Evolutionary conservation across 192 early-diverging fungal genomes (phyloP), one percentile per base, ranked within the genome.

Genomic region (Backusella circina): DNA sequence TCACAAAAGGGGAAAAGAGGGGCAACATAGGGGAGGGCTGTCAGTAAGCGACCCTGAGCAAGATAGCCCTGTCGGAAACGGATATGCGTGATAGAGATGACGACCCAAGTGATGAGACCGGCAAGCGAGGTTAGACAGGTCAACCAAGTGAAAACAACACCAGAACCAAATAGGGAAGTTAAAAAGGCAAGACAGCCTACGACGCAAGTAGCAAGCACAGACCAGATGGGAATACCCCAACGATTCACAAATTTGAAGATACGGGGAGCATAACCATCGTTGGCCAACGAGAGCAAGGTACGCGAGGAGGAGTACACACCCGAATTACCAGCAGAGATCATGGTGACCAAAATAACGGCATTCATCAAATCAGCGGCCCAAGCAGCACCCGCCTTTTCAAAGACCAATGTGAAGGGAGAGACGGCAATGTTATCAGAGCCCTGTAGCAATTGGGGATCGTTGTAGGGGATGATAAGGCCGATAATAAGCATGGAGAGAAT

Each of bases 291-390:
- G 82, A 93, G 85, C 47, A 97, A 81, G 28, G 93, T 94, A 38
- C 96, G 86, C 9, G 91, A 91, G 31, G 92, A 92, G n/a, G 93
- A 92, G 75, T 95, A 97, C 13, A 96, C 89, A 18, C 93, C 94
- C 16, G 91, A 94, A 86, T 96, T 97, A 44, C 92, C 93, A 65
- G 95, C 94, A 18, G 90, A 91, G 70, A 91, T 79, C 39, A 92
- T 83, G 10, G 90, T 90, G 30, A 91, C 80, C 33, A 93, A 77
- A 39, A 93, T 86, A 65, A 93, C 84, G 23, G 90, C 92, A 75
- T 93, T 93, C 90, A 93, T 93, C 32, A 88, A 71, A 67, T 92
- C 85, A 36, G 89, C 90, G 41, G 90, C 91, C 75, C 84, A 86
- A 35, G 30, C 67, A 39, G 89, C 86, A 47, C 92, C 92, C 7